A percentile compares a stretch with the other conserved stretches of the same genome.
These are phyloP conservation scores for Hondaea fermentalgiana DNA, from an alignment of 108 stramenopile species.

Conservation along the genomic window DNA sequence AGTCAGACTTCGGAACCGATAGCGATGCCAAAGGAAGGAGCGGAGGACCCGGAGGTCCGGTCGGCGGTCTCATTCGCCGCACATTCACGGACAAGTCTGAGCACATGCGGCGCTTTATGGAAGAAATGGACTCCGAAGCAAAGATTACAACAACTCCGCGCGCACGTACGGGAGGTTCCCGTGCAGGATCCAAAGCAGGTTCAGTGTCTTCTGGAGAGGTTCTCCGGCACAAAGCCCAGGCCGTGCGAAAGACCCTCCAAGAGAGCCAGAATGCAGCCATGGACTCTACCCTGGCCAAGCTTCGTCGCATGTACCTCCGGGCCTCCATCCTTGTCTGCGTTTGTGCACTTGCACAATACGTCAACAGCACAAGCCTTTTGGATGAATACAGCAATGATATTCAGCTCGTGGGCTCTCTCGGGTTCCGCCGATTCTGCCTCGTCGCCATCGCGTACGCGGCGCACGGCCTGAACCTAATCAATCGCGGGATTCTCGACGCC, in stretches of 20 bases:
- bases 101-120: neutral
- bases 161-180: neutral
- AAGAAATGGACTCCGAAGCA: neutral
- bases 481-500: neutral
- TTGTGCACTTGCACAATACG: neutral
- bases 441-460: neutral
- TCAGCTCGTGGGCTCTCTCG: neutral
- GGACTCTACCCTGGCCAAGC: neutral
- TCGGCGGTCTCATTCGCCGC: neutral
- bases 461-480: neutral
- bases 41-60: too few species aligned
- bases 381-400: neutral
- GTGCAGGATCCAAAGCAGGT: neutral
- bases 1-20: neutral
- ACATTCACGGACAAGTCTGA: neutral
- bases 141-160: neutral
- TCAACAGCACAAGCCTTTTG: neutral
- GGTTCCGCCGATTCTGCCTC: neutral
- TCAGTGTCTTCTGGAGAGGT: neutral
- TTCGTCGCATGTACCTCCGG: neutral
- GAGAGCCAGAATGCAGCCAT: neutral
- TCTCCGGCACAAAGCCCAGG: neutral
- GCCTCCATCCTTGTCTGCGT: neutral
- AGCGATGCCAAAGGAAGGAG: neutral
- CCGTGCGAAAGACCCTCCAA: neutral